Conservation (phyloP, 2,329 filamentous ascomycete genomes). For the Fusarium sp. region DNA sequence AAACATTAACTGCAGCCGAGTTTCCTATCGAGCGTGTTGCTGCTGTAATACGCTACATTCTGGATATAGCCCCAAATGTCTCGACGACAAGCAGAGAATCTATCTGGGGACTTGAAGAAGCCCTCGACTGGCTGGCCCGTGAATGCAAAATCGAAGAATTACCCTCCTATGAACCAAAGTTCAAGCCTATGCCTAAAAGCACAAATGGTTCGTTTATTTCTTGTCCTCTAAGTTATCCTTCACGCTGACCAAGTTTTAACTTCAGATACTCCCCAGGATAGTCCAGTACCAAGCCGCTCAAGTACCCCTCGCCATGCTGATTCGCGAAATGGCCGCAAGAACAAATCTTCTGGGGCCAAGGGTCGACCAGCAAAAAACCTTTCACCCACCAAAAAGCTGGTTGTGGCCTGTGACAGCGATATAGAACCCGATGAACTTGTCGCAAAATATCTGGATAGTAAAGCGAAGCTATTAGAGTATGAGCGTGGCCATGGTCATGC, state of each 20-base stretch:
- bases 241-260: conserved; percentile 18
- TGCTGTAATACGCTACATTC: conserved; percentile 72
- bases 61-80: conserved; percentile 74
- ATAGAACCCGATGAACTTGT: conserved; percentile 81
- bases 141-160: conserved; percentile 77
- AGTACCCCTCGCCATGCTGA: conserved; percentile 60
- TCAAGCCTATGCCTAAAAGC: conserved; percentile 55
- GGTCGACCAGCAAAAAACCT: conserved; percentile 39
- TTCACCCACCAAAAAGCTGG: conserved; percentile 55
- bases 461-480: conserved; percentile 72
- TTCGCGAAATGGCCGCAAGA: conserved; percentile 43
- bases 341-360: conserved; percentile 52
- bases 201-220: conserved; percentile 41
- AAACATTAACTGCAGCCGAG: conserved; percentile 74
- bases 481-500: conserved; percentile 55
- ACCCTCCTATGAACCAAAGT: conserved; percentile 71
- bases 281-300: conserved; percentile 61
- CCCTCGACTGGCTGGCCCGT: conserved; percentile 89
- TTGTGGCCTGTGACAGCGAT: conserved; percentile 71
- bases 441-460: conserved; percentile 81
- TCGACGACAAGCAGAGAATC: conserved; percentile 68
- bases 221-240: not conserved
- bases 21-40: conserved; percentile 74
- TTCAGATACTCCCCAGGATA: conserved; percentile 62
- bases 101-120: conserved; percentile 88